Percentiles rank a stretch among this genome's conserved stretches.
Evolutionary conservation across 106 monocot species (phyloP).

Genomic region (Cymbidium sinense): DNA sequence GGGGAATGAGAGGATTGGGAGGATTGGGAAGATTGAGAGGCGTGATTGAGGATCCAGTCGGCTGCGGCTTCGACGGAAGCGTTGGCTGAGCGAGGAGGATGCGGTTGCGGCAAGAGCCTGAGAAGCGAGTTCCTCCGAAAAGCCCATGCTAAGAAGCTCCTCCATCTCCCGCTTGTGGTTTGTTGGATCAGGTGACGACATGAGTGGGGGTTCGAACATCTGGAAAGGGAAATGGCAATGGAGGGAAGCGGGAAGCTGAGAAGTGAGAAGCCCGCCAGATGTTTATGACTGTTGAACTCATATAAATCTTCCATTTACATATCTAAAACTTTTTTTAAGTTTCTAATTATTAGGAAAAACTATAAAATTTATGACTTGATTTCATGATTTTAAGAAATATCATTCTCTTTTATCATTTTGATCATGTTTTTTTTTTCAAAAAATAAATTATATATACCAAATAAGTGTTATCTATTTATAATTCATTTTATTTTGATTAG

Average conservation of each 20-base stretch:
- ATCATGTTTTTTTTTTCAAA: too few relatives aligned
- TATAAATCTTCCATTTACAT: too few relatives aligned
- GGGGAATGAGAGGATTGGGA: constrained; percentile 13
- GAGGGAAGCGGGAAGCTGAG: background rate
- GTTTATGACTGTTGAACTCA: too few relatives aligned
- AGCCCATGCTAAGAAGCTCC: constrained; percentile 73
- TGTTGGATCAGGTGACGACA: background rate
- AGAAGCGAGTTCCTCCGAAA: constrained; percentile 51
- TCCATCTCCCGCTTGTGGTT: constrained; percentile 29
- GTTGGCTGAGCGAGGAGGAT: constrained; percentile 30
- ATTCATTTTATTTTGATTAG: too few relatives aligned
- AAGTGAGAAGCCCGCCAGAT: background rate
- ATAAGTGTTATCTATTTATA: too few relatives aligned
- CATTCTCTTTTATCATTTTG: too few relatives aligned
- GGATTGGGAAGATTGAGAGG: constrained; percentile 13
- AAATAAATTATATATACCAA: too few relatives aligned
- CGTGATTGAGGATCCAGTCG: constrained; percentile 54
- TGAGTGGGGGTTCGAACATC: background rate
- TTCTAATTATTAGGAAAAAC: too few relatives aligned
- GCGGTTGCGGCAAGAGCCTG: constrained; percentile 60
- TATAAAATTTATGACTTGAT: too few relatives aligned
- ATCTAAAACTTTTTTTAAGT: too few relatives aligned
- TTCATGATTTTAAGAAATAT: too few relatives aligned
- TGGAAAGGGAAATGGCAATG: background rate
- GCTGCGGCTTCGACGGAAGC: constrained; percentile 35